Base-by-base conservation (phyloP, 2,329 filamentous ascomycete species). In the Ophiosphaerella narmari region DNA sequence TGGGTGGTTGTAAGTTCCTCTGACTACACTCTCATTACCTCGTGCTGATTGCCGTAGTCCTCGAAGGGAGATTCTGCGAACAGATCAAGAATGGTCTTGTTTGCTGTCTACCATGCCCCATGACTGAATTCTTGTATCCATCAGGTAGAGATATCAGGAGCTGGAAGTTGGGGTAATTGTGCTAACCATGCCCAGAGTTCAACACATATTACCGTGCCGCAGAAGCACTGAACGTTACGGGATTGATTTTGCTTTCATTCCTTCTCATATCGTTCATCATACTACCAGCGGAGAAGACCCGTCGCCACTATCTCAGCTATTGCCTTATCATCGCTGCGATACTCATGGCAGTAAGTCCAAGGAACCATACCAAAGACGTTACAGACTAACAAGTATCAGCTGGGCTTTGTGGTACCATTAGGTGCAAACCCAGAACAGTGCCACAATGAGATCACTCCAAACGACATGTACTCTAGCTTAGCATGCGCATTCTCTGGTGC, bases 21-120 rank as follows among this genome's bases (percentile, higher is more conserved):
- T 33, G 29, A 38, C 26, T 29, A 13, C 18, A 5, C 8, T 40
- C 43, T 42, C 33, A 42, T 26, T 16, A 8, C 23, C 26, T 14
- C 54, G 44, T 39, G 50, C 76, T 77, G 56, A 79, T 59, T 32
- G 51, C 16, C 26, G 29, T 52, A 86, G 83, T 78, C 61, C 65
- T 80, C 32, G 66, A 68, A 37, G 82, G 82, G 49, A 81, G 87
- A 51, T 80, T 86, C 57, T 90, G 82, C 71, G 56, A 72, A 7
- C 48, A 64, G 4, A 59, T 82, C 21, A 68, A 77, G 5, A 72
- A 75, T 9, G 78, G 78, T 32, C 62, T 86, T 4, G 79, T 78
- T 32, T 99, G 94, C 73, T 99, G 94, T 72, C 74, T 99, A 49
- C 94, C 94, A 54, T 99, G 94, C 72, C 94, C 94, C 29, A 80